Base-by-base conservation (phyloP, 2,329 filamentous ascomycete genomes). In the Stachybotrys chlorohalonatus region DNA sequence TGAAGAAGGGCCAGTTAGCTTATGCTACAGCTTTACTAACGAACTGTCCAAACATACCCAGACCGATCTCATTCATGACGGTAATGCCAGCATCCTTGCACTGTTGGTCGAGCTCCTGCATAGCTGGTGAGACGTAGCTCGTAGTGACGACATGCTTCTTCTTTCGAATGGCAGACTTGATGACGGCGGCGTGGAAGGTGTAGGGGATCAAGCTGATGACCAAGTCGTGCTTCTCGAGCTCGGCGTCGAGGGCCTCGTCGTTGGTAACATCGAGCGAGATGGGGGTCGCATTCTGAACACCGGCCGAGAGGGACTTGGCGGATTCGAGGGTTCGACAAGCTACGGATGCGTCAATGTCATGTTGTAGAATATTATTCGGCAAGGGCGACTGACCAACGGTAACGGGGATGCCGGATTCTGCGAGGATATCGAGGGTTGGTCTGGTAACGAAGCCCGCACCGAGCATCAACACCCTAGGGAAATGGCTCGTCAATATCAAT, bases 61-160 rank as follows among this genome's bases (percentile, higher is more conserved):
- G 68, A 58, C 90, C 90, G 68, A 95, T 95, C 81, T 97, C 93
- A 75, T 97, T 96, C 88, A 96, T 92, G 68, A 96, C 92, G 11
- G 90, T 95, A 69, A 96, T 96, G 58, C 91, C 92, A 16, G 93
- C 93, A 59, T 87, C 88, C 80, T 96, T 95, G 70, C 82, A 84
- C 64, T 87, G 77, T 64, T 85, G 78, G 66, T 96, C 87, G 52
- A 97, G 84, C 77, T 92, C 93, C 75, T 86, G 73, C 91, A 96
- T 96, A 60, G 90, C 89, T 4, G 90, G 90, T 5, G 89, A 95
- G 62, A 96, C 89, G 69, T 97, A 97, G 61, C 85, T 90, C 32
- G 93, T 96, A 56, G 93, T 96, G 67, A 97, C 92, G 57, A 97
- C 91, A 77, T 97, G 78, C 82, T 93, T 96, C 88, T 96, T 96